Evolutionary conservation across 2,329 filamentous ascomycete genomes (phyloP).

Genomic region (Pyricularia pennisetigena): DNA sequence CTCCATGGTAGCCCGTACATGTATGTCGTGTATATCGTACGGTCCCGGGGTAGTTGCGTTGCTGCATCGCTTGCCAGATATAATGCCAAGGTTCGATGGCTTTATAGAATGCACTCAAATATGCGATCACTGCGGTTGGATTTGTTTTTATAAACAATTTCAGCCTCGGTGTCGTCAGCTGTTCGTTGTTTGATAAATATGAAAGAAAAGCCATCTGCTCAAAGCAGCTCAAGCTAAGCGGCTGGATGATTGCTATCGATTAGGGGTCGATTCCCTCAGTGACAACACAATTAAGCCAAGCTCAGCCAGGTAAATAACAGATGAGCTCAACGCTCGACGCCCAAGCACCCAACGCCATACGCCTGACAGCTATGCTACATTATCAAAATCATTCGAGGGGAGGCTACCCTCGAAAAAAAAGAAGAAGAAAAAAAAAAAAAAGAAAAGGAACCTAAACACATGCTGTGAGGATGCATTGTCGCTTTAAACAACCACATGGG

Average conservation of each 20-base stretch:
- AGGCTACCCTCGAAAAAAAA: too few relatives aligned
- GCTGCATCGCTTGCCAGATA: not conserved
- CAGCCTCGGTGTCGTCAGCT: not conserved
- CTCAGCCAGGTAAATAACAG: not conserved
- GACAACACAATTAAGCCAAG: not conserved
- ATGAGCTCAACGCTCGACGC: not conserved
- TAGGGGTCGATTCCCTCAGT: not conserved
- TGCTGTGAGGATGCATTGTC: not conserved
- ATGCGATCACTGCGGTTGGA: not conserved
- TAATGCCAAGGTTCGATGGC: not conserved
- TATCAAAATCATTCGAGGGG: not conserved
- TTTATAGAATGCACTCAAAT: not conserved
- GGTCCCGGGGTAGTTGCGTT: not conserved
- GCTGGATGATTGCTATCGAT: not conserved
- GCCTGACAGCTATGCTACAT: not conserved
- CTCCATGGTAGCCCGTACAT: not conserved
- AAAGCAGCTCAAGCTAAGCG: not conserved
- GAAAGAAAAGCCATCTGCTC: not conserved
- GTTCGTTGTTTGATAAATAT: not conserved
- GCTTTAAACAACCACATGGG: constrained; percentile 46
- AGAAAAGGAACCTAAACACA: not conserved
- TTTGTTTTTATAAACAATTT: not conserved
- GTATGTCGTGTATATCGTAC: not conserved
- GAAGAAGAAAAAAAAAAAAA: not conserved
- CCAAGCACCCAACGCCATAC: not conserved